These are phyloP conservation scores for Phaeosphaeriaceae sp. DNA, from an alignment of 2,329 filamentous ascomycete species.

Conservation along the genomic window DNA sequence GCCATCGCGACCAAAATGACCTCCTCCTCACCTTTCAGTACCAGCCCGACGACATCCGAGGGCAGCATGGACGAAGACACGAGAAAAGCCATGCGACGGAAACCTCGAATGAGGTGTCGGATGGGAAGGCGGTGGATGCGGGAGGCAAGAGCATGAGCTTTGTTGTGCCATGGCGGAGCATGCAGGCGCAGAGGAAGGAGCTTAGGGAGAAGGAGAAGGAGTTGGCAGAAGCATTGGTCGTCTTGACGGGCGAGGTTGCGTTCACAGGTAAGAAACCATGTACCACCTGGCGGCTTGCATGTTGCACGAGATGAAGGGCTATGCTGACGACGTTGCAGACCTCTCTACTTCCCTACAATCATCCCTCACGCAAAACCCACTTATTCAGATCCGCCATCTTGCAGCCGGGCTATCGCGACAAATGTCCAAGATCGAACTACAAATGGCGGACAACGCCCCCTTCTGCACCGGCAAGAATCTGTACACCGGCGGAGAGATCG, in stretches of 20 bases:
- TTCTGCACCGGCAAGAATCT: conserved; percentile 43
- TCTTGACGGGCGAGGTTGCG: conserved; percentile 42
- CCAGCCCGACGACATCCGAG: conserved; percentile 35
- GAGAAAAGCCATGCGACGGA: conserved; percentile 25
- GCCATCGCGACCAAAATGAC: conserved; percentile 40
- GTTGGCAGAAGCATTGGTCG: conserved; percentile 43
- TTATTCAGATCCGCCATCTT: conserved; percentile 45
- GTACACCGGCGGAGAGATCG: conserved; percentile 43
- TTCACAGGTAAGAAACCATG: conserved; percentile 36
- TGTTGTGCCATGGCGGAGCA: conserved; percentile 46
- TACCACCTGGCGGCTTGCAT: neutral
- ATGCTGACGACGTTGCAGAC: conserved; percentile 24
- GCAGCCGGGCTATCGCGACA: conserved; percentile 44
- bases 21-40: conserved; percentile 44
- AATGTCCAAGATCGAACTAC: conserved; percentile 43
- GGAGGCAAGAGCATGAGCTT: conserved; percentile 44
- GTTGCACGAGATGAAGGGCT: neutral
- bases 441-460: conserved; percentile 46
- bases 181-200: conserved; percentile 44
- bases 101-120: conserved; percentile 25
- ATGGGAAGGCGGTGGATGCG: conserved; percentile 26
- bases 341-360: conserved; percentile 38
- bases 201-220: conserved; percentile 43
- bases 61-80: conserved; percentile 22
- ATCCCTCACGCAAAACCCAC: conserved; percentile 41